A percentile compares a stretch with the other conserved stretches of the same genome.
Evolutionary conservation across 176 grass and related monocot genomes (phyloP).

Genomic region (Carex myosuroides): DNA sequence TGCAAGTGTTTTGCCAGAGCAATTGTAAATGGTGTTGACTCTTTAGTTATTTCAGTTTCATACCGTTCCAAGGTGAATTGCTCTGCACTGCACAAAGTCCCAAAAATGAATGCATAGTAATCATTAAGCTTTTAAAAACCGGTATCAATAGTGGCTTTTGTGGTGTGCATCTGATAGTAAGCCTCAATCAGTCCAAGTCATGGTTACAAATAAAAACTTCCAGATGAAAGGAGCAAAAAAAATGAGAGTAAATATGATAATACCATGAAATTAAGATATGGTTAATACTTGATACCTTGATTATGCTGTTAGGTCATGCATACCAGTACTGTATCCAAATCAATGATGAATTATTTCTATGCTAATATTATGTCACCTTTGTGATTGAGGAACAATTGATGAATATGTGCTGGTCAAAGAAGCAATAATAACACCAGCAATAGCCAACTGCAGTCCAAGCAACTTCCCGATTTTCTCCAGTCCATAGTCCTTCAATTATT

Average conservation of each 20-base stretch:
- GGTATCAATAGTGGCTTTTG: not conserved
- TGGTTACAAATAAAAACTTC: not conserved
- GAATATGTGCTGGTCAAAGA: conserved; percentile 73
- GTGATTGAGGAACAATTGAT: conserved; percentile 38
- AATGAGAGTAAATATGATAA: conserved; percentile 8
- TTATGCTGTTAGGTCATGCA: not conserved
- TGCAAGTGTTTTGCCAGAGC: conserved; percentile 73
- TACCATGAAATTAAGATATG: not conserved
- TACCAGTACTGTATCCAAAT: not conserved
- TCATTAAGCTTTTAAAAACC: not conserved
- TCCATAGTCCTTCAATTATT: conserved; percentile 47
- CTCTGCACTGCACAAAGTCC: conserved; percentile 43
- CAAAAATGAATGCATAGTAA: not conserved
- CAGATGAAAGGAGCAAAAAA: not conserved
- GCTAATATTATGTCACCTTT: conserved; percentile 34
- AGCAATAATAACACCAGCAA: conserved; percentile 56
- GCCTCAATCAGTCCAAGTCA: not conserved
- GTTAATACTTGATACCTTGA: not conserved
- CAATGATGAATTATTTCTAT: not conserved
- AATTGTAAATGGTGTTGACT: conserved; percentile 73
- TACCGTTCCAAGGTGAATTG: conserved; percentile 77
- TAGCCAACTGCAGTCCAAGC: conserved; percentile 56
- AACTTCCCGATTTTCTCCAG: conserved; percentile 66
- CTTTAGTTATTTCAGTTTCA: conserved; percentile 60
- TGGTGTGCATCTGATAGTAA: not conserved